Evolutionary conservation across 768 basidiomycete genomes (phyloP), one percentile per base, ranked within the genome.

Genomic region (Russula lepida): DNA sequence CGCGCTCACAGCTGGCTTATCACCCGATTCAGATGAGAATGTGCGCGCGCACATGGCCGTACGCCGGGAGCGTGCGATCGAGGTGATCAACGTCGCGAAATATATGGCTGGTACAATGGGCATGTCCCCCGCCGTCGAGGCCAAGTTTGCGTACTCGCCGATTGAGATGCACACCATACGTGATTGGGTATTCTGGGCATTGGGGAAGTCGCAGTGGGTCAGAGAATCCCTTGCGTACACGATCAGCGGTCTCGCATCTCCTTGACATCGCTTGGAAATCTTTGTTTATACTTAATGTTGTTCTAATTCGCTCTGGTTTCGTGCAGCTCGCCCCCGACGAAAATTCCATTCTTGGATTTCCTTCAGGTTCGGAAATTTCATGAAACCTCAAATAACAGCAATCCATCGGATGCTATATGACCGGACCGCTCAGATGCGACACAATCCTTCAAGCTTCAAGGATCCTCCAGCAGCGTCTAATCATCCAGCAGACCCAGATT

Each of bases 11-110:
- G 64, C 44, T 4, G 65, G 63, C 32, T 12, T 61, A 3, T 58
- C 67, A 43, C 60, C 58, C 13, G 65, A 64, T n/a, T 66, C 67
- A 0, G 76, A 79, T 41, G 64, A 37, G 33, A 65, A 73, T 23
- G 68, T 82, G 17, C 64, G 58, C 43, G 69, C 70, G 8, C 79
- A 76, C 67, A 73, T 75, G 17, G 53, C 66, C 5, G 60, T 60
- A 55, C 75, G 79, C n/a, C 73, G 71, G 15, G 68, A 66, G 21
- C 73, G 73, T 23, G 81, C 79, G 6, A 66, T 79, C 44, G 68
- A 71, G 30, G 75, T 77, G 28, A 79, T 82, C 48, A 60, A 64
- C 17, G 60, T 78, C 32, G 75, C 78, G 17, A 78, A 80, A 66
- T 58, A 66, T 6, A 59, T 77, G 60, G 55, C 71, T 19, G 56